Base-by-base conservation (phyloP, 73 alveolate genomes). In the Durusdinium trenchii region DNA sequence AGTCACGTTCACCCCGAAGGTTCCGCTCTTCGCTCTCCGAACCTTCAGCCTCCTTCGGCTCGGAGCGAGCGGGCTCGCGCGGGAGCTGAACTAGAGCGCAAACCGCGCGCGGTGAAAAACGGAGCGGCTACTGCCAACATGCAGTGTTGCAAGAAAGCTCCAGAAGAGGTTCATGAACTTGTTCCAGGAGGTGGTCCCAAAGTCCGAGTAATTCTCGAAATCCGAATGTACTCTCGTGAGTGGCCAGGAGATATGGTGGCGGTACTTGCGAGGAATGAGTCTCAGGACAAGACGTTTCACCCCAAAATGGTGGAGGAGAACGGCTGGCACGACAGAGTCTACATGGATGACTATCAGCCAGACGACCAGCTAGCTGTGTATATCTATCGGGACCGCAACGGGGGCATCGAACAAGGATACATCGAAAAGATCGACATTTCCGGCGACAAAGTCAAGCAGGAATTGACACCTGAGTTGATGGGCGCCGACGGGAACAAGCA, bases 181-280 rank as follows among this genome's bases (percentile, higher is more conserved):
- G n/a, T n/a, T n/a, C n/a, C n/a, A n/a, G n/a, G n/a, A n/a, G n/a
- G n/a, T n/a, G n/a, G n/a, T n/a, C n/a, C n/a, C 84, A 71, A 38
- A 71, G 84, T 71, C 84, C 9, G 84, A 71, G 84, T 71, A 26
- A 35, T 71, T 35, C 14, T 71, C 26, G 84, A 71, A 51, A 71
- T 71, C 42, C 84, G 51, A 1, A 14, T 3, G 84, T 6, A 71
- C 10, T 38, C 84, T 51, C 84, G 84, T 38, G 84, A 71, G 35
- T 71, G 16, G 36, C 84, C 84, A 71, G 84, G 84, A 35, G 84
- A 71, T 71, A 71, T 71, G 84, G 2, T 71, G 84, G 84, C 51
- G 50, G 32, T 18, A 35, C 51, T 71, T 35, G 84, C 32, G 51
- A 35, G 32, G 84, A 71, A 71, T 38, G 84, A 71, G 84, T 18